A percentile compares a stretch with the other conserved stretches of the same genome.
phyloP scores from a whole-genome alignment of 116 monocot genomes.

The Phalaenopsis hybrid region DNA sequence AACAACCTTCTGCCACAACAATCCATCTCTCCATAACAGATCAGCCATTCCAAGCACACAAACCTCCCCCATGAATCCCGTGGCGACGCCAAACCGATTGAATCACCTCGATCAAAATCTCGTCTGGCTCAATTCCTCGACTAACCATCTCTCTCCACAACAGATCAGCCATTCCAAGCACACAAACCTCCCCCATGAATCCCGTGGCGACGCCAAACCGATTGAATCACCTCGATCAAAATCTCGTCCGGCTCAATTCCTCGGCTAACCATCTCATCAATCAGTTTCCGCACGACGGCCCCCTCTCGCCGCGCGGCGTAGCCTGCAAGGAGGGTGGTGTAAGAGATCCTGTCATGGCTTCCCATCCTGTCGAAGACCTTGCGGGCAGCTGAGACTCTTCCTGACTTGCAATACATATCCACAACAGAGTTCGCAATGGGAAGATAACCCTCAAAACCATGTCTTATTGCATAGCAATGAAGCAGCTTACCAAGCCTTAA shows the following conservation, averaged over 20 bases:
- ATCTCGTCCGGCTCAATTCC: conserved; percentile 50
- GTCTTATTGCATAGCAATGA: conserved; percentile 20
- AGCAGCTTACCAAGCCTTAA: conserved; percentile 18
- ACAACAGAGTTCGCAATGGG: conserved; percentile 36
- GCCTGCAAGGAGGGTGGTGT: conserved; percentile 55
- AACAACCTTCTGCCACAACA: too few species aligned
- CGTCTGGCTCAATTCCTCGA: conserved; percentile 41
- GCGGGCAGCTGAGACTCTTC: conserved; percentile 27
- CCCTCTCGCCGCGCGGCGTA: conserved; percentile 61
- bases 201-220: conserved; percentile 55
- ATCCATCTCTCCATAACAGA: too few species aligned
- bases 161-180: conserved; percentile 6
- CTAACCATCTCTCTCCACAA: conserved; percentile 29
- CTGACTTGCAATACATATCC: conserved; percentile 48
- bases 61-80: conserved; percentile 29
- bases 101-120: conserved; percentile 41
- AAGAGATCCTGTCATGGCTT: conserved; percentile 29
- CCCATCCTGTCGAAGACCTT: conserved; percentile 37
- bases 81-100: conserved; percentile 63
- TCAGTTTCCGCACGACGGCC: conserved; percentile 25
- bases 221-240: conserved; percentile 46
- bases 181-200: conserved; percentile 24
- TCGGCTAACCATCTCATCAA: conserved; percentile 37
- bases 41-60: conserved; percentile 7
- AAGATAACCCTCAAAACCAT: conserved; percentile 1